Base-by-base conservation (phyloP, 345 rosid species). In the Citropsis articulata region DNA sequence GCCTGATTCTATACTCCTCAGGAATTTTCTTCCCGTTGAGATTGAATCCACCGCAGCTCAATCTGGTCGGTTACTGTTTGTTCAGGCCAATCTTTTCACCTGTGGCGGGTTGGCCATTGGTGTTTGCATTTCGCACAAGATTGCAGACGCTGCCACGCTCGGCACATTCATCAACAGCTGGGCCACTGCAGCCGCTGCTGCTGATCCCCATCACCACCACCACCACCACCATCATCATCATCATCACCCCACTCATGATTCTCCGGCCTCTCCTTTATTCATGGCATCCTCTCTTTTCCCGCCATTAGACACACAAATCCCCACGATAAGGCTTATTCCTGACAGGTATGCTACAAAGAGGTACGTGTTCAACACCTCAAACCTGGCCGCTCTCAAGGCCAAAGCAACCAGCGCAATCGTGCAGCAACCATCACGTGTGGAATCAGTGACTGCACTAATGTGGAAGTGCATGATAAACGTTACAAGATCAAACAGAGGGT, bases 101-200 rank as follows among this genome's bases (percentile, higher is more conserved):
- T 78, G 89, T 21, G 81, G 82, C 10, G 83, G 84, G 30, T 0
- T 86, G 64, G 84, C 71, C 4, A 31, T 82, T 7, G 79, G 82
- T 4, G 7, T 79, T 35, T 30, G 61, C 19, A 16, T 82, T 12
- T 79, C 86, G 0, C 85, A 81, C 38, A 72, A 80, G 53, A 12
- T 86, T 2, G 66, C 48, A 1, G 85, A 86, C 50, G 85, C 77
- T 24, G 35, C 79, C 21, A 24, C 81, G 2, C 19, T 73, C 1
- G 65, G 59, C 7, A 31, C 75, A 3, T 73, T 82, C 64, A 22
- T 82, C 65, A 77, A 38, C 3, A 53, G 78, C 71, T 75, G 84
- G 89, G 63, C 82, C 4, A 42, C 79, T 4, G 4, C 69, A n/a
- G 79, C 85, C 6, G 53, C 6, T 1, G 16, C 50, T 0, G 50